phyloP scores from a whole-genome alignment of 495 filamentous ascomycete species.

The Poronia punctata region DNA sequence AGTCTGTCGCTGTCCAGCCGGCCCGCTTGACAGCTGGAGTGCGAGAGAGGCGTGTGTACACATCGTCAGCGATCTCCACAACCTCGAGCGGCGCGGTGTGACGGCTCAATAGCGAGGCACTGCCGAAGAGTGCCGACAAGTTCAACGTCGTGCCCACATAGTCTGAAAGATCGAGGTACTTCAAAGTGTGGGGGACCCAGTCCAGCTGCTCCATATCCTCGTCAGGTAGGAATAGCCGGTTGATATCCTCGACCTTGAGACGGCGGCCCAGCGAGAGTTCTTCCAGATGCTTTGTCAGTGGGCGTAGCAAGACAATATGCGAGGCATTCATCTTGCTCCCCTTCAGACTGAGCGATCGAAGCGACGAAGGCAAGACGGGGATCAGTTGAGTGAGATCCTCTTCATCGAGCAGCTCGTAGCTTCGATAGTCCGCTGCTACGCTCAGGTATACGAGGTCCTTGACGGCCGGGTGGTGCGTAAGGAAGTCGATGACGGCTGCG shows the following conservation, averaged over 20 bases:
- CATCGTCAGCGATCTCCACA: conserved; percentile 68
- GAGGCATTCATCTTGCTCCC: conserved; percentile 61
- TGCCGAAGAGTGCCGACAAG: conserved; percentile 54
- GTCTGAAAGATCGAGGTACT: conserved; percentile 64
- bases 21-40: conserved; percentile 33
- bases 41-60: conserved; percentile 55
- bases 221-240: conserved; percentile 46
- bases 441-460: conserved; percentile 66
- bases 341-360: conserved; percentile 71
- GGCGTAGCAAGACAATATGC: conserved; percentile 59
- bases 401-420: conserved; percentile 62
- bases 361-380: conserved; percentile 57
- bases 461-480: conserved; percentile 66
- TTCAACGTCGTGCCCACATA: conserved; percentile 56
- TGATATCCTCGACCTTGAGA: conserved; percentile 58
- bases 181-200: conserved; percentile 59
- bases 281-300: conserved; percentile 72
- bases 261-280: conserved; percentile 70
- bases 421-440: conserved; percentile 64
- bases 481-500: conserved; percentile 59
- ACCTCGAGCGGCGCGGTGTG: conserved; percentile 69
- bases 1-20: conserved; percentile 65
- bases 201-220: conserved; percentile 31
- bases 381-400: conserved; percentile 61
- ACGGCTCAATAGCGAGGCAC: conserved; percentile 53